phyloP scores from a whole-genome alignment of 2,329 filamentous ascomycete species.

The Trichoderma citrinoviride region DNA sequence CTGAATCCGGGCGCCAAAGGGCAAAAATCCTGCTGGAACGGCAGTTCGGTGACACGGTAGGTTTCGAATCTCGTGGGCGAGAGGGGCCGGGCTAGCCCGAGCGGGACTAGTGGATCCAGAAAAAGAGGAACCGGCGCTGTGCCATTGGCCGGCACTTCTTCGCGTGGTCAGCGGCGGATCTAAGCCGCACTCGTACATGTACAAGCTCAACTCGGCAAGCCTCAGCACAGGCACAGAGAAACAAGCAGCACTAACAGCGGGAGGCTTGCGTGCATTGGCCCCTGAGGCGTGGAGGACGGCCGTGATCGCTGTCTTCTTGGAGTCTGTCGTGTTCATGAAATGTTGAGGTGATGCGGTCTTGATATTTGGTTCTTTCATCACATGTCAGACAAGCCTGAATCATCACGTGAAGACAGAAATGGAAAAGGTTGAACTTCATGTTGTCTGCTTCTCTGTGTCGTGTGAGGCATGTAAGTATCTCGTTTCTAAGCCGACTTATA shows the following conservation, averaged over 20 bases:
- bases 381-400: too few relatives aligned
- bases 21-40: constrained; percentile 7
- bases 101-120: neutral
- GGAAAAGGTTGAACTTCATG: too few relatives aligned
- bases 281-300: neutral
- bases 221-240: neutral
- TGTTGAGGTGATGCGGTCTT: too few relatives aligned
- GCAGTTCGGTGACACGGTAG: constrained; percentile 11
- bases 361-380: too few relatives aligned
- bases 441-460: too few relatives aligned
- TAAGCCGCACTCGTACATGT: neutral
- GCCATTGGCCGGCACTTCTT: neutral
- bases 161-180: constrained; percentile 1
- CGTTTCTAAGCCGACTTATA: neutral
- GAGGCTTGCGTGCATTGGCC: neutral
- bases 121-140: constrained; percentile 8
- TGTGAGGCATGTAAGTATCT: too few relatives aligned
- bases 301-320: too few relatives aligned
- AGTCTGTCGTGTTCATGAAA: too few relatives aligned
- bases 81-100: neutral
- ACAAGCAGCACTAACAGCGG: neutral
- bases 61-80: constrained; percentile 12
- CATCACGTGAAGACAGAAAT: too few relatives aligned
- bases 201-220: too few relatives aligned
- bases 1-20: constrained; percentile 15